Evolutionary conservation across 2,329 filamentous ascomycete species (phyloP).

Genomic region (Cadophora gregata): DNA sequence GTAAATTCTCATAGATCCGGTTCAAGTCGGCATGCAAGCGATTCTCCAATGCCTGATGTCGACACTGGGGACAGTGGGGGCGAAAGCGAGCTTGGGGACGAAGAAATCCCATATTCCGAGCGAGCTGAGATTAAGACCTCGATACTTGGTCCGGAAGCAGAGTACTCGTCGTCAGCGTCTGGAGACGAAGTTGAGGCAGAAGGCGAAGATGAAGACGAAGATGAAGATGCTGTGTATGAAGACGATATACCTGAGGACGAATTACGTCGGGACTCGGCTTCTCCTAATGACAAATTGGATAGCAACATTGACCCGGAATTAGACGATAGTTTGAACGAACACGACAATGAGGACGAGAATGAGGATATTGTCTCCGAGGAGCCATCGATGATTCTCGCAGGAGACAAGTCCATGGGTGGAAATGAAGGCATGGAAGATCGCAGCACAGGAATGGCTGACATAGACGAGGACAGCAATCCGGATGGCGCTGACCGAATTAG

Average conservation of each 20-base stretch:
- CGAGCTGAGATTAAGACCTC: conserved; percentile 19
- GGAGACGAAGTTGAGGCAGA: conserved; percentile 1
- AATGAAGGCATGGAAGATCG: background rate
- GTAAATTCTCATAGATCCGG: conserved; percentile 14
- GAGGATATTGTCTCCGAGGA: background rate
- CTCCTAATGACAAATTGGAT: background rate
- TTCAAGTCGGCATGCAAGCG: conserved; percentile 34
- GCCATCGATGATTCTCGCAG: background rate
- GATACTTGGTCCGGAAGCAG: background rate
- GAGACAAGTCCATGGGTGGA: background rate
- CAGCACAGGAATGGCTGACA: background rate
- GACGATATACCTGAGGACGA: conserved; percentile 11
- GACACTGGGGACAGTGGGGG: conserved; percentile 20
- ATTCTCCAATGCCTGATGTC: conserved; percentile 24
- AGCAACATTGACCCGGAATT: background rate
- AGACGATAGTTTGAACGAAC: background rate
- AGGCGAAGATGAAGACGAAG: conserved; percentile 11
- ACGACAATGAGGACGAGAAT: background rate
- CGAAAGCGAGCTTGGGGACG: conserved; percentile 17
- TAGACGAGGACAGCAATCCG: background rate
- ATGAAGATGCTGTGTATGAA: conserved; percentile 1
- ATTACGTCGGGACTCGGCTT: background rate
- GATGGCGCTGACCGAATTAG: background rate
- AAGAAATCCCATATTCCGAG: conserved; percentile 16
- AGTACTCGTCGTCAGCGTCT: background rate